phyloP scores from a whole-genome alignment of 495 filamentous ascomycete genomes.

The Lepidopterella palustris region DNA sequence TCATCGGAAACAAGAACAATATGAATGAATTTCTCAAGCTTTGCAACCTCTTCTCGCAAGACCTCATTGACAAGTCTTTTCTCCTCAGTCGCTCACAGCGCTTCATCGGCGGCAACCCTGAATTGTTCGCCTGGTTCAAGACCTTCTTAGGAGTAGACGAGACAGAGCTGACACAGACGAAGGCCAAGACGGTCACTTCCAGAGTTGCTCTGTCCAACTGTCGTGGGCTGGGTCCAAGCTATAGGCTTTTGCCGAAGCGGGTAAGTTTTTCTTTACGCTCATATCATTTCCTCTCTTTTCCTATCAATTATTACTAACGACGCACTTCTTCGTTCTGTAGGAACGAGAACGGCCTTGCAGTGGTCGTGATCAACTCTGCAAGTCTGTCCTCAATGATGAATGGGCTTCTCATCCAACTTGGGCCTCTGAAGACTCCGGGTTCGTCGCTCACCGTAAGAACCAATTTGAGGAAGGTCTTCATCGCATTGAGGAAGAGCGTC shows the following conservation, averaged over 20 bases:
- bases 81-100: slow-evolving; percentile 72
- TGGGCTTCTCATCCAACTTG: slow-evolving; percentile 99
- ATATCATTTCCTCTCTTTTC: not conserved
- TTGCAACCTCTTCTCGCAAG: slow-evolving; percentile 86
- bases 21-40: slow-evolving; percentile 95
- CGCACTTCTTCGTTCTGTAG: slow-evolving; percentile 22
- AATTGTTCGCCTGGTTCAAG: slow-evolving; percentile 81
- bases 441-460: slow-evolving; percentile 97
- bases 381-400: slow-evolving; percentile 86
- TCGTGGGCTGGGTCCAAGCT: slow-evolving; percentile 87
- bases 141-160: slow-evolving; percentile 65
- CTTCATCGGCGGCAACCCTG: slow-evolving; percentile 82
- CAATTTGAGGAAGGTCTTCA: slow-evolving; percentile 86
- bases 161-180: slow-evolving; percentile 73
- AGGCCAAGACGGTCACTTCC: slow-evolving; percentile 62
- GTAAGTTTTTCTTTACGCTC: slow-evolving; percentile 36
- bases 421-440: slow-evolving; percentile 97
- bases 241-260: slow-evolving; percentile 80
- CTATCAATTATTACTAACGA: not conserved
- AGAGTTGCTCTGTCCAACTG: slow-evolving; percentile 88
- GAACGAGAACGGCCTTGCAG: slow-evolving; percentile 83
- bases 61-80: slow-evolving; percentile 74
- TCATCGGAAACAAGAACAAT: slow-evolving; percentile 80
- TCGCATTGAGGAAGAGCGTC: slow-evolving; percentile 93
- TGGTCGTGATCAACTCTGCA: slow-evolving; percentile 89